Evolutionary conservation across 169 alveolate species (phyloP).

Genomic region (Eimeria acervulina): DNA sequence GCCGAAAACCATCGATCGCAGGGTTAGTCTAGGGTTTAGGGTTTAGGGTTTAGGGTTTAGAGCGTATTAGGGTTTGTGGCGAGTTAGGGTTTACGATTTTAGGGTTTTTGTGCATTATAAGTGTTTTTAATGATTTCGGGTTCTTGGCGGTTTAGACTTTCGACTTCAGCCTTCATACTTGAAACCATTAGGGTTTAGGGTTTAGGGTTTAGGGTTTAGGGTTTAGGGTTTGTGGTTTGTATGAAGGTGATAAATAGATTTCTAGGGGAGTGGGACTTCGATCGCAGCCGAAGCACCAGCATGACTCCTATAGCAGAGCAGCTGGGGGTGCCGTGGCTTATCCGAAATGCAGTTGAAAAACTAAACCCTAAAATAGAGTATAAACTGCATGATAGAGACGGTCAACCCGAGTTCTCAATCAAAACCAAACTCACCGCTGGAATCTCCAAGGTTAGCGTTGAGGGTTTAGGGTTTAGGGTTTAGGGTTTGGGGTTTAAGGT

Average conservation of each 20-base stretch:
- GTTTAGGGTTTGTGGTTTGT: neutral
- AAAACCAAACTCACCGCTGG: constrained; percentile 73
- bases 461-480: neutral
- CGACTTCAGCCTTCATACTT: neutral
- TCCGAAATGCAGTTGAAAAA: constrained; percentile 70
- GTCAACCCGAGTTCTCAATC: neutral
- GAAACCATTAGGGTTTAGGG: neutral
- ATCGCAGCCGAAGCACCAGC: constrained; percentile 40
- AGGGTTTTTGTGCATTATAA: neutral
- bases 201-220: neutral
- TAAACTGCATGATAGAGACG: neutral
- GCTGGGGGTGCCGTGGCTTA: constrained; percentile 73
- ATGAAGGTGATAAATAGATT: constrained; percentile 34
- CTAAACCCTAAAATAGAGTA: constrained; percentile 31
- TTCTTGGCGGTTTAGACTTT: neutral
- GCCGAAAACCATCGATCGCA: neutral
- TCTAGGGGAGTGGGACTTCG: constrained; percentile 73
- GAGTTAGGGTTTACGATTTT: neutral
- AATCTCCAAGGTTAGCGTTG: constrained; percentile 20
- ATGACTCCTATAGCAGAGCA: constrained; percentile 63
- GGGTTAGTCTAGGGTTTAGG: neutral
- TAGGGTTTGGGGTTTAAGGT: constrained; percentile 13
- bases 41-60: constrained; percentile 35
- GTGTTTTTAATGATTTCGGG: neutral
- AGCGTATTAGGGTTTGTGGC: neutral